These are phyloP conservation scores for Leucaena leucocephala DNA, from an alignment of 306 rosid genomes.

Conservation along the genomic window DNA sequence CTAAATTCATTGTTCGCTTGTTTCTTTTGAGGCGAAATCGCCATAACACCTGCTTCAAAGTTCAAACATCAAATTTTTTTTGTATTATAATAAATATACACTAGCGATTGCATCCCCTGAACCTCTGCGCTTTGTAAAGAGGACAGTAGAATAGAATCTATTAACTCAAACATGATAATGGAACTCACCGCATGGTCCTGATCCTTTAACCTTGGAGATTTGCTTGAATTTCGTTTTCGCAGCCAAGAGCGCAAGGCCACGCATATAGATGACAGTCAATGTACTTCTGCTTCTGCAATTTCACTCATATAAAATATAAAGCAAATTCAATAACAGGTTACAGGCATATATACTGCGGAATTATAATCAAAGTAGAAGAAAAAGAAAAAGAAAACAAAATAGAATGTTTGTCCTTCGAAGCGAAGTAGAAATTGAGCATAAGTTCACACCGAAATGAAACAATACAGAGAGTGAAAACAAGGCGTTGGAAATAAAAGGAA, in stretches of 20 bases:
- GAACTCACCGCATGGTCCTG: slow-evolving; percentile 47
- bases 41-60: slow-evolving; percentile 48
- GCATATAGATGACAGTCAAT: slow-evolving; percentile 36
- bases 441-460: neutral
- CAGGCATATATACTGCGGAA: neutral
- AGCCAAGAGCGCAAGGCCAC: slow-evolving; percentile 38
- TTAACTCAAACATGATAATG: slow-evolving; percentile 3
- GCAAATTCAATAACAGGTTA: neutral
- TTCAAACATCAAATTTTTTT: neutral
- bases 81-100: neutral
- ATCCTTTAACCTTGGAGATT: slow-evolving; percentile 39
- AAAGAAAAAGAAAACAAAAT: neutral
- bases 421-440: neutral
- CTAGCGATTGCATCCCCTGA: neutral
- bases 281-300: neutral
- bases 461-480: neutral
- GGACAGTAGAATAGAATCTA: neutral
- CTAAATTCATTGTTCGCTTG: slow-evolving; percentile 39
- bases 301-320: slow-evolving; percentile 40
- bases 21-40: slow-evolving; percentile 48
- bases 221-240: slow-evolving; percentile 49
- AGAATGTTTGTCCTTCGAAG: neutral
- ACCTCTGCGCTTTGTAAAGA: neutral
- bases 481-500: neutral
- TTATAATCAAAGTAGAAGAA: neutral